A percentile compares a stretch with the other conserved stretches of the same genome.
These are phyloP conservation scores for Cyberlindnera xylosilytica DNA, from an alignment of 805 yeast species.

Conservation along the genomic window DNA sequence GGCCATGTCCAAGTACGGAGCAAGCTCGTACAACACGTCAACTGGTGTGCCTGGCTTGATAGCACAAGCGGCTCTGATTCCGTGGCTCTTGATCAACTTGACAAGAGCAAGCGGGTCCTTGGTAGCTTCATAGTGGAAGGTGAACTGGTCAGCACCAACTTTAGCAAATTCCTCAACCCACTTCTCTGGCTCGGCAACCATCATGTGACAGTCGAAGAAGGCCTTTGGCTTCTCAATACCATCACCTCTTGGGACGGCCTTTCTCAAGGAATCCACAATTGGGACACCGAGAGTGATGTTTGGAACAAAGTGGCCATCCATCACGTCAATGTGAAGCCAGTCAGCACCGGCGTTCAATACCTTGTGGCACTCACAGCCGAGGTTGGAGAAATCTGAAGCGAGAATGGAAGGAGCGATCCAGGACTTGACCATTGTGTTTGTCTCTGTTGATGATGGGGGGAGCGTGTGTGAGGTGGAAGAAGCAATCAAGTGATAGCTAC, in stretches of 20 bases:
- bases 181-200: slow-evolving; percentile 88
- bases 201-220: slow-evolving; percentile 96
- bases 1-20: slow-evolving; percentile 85
- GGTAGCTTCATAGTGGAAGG: slow-evolving; percentile 94
- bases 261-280: slow-evolving; percentile 72
- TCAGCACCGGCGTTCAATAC: slow-evolving; percentile 82
- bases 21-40: slow-evolving; percentile 73
- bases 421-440: slow-evolving; percentile 59
- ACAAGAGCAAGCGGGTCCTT: slow-evolving; percentile 72
- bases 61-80: slow-evolving; percentile 94
- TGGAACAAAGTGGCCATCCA: slow-evolving; percentile 99
- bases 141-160: slow-evolving; percentile 94
- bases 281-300: slow-evolving; percentile 95
- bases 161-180: slow-evolving; percentile 93
- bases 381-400: slow-evolving; percentile 86
- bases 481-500: too few relatives aligned
- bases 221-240: slow-evolving; percentile 44
- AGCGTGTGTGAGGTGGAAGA: neutral
- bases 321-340: slow-evolving; percentile 97
- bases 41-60: slow-evolving; percentile 91
- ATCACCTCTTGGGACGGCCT: slow-evolving; percentile 64
- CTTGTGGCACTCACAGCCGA: slow-evolving; percentile 83
- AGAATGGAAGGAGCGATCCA: slow-evolving; percentile 93
- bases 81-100: slow-evolving; percentile 67
- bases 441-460: neutral